Evolutionary conservation across 1,284 basidiomycete species (phyloP), one percentile per base, ranked within the genome.

Genomic region (Neonothopanus nambi): DNA sequence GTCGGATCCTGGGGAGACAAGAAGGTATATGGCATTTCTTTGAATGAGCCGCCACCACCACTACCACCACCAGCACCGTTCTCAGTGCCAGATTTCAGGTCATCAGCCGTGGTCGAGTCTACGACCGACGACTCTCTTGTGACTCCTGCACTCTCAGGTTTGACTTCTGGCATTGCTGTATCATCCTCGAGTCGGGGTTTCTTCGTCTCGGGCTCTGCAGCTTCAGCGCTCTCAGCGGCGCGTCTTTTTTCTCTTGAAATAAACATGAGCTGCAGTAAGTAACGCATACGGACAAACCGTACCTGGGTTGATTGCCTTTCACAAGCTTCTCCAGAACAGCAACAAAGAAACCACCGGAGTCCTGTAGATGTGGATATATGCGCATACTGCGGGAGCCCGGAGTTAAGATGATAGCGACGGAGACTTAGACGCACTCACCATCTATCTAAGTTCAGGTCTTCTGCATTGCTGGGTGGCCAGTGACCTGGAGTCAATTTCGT

Each of bases 301-400:
- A 73, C 69, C 60, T 59, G 33, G 58, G 39, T 23, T 61, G 62
- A 33, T 50, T 59, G 28, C 52, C 57, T n/a, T 50, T 42, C 8
- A 57, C 51, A 11, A 51, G 40, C 64, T 72, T 74, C 63, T 94
- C 84, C 33, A 99, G 73, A 0, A 98, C 89, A 15, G 94, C 93
- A 23, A 99, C 87, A 65, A 98, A 99, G 75, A 99, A 99, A 0
- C 94, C 97, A 11, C 97, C 97, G 0, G 95, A 95, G 69, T 99
- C 91, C 73, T 99, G 96, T 40, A 97, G 74, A 68, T 99, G 95
- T 3, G 97, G 95, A 65, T 98, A 93, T 58, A 97, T 84, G 42
- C 95, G 82, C 67, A 97, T 72, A 61, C 93, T 30, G 49, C 45
- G 38, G 35, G 23, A 51, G 7, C 39, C 30, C 5, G 55, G 38